Evolutionary conservation across 2,329 filamentous ascomycete genomes (phyloP).

Genomic region (Diaporthe sp.): DNA sequence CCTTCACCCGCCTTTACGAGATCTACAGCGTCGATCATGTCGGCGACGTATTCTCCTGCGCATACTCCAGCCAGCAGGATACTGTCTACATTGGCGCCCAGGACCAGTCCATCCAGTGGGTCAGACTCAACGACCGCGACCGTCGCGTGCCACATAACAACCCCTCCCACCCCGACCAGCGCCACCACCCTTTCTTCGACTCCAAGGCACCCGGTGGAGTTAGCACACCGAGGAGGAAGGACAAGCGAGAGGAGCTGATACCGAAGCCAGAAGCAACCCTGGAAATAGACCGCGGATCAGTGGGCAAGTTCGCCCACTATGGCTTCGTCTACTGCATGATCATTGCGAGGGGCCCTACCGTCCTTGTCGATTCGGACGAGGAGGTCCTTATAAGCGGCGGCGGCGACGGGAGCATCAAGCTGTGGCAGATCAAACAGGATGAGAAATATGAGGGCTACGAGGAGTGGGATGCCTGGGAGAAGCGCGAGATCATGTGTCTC

Average conservation of each 20-base stretch:
- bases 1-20: slow-evolving; percentile 83
- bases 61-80: slow-evolving; percentile 82
- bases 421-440: slow-evolving; percentile 79
- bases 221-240: slow-evolving; percentile 79
- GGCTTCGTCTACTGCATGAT: slow-evolving; percentile 98
- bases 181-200: slow-evolving; percentile 93
- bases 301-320: slow-evolving; percentile 91
- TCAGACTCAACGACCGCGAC: slow-evolving; percentile 75
- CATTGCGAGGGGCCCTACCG: slow-evolving; percentile 77
- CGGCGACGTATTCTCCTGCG: slow-evolving; percentile 95
- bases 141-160: slow-evolving; percentile 71
- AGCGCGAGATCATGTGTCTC: slow-evolving; percentile 67
- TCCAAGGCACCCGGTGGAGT: slow-evolving; percentile 87
- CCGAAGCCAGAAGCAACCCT: slow-evolving; percentile 70
- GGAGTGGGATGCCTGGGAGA: slow-evolving; percentile 54
- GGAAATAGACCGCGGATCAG: slow-evolving; percentile 84
- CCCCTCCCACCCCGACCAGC: slow-evolving; percentile 78
- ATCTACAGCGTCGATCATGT: slow-evolving; percentile 95
- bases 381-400: slow-evolving; percentile 92
- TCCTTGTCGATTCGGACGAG: slow-evolving; percentile 76
- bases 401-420: slow-evolving; percentile 92
- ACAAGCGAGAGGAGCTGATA: slow-evolving; percentile 68
- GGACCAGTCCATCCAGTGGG: slow-evolving; percentile 97
- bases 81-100: slow-evolving; percentile 94
- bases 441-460: slow-evolving; percentile 72